Evolutionary conservation across 805 yeast genomes (phyloP), one percentile per base, ranked within the genome.

Genomic region (Metschnikowia colocasiae): DNA sequence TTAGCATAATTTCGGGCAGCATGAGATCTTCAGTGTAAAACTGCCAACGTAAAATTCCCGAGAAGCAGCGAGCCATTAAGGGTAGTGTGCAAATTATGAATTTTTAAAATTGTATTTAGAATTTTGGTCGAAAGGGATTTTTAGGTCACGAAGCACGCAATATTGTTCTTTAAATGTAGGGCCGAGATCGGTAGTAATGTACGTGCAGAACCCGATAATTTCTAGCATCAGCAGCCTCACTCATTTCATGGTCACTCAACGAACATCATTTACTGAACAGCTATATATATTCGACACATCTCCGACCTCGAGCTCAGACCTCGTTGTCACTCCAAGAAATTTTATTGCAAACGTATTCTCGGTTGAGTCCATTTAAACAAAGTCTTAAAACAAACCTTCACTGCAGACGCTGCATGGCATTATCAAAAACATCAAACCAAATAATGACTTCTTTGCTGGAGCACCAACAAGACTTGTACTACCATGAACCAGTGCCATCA

Each of bases 401-500:
- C 42, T n/a, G 42, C 42, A 19, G 34, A 12, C 25, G 34, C 34
- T 39, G 42, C 9, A n/a, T 29, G 27, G 20, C 34, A 7, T 12
- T 38, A 5, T 30, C 19, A 22, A 18, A 38, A 27, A 19, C 34
- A 29, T 36, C 6, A 22, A 36, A 26, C 9, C 29, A 15, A 18
- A 44, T 25, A 12, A 57, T 58, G 62, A 51, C 62, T 12, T 58
- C 60, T 16, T 56, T 58, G 40, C 60, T 51, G 32, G 47, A 49
- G 23, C 55, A 48, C 33, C 54, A 50, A 16, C 57, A 52, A 32
- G 50, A 50, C 5, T 45, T 49, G 22, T 65, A 65, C 43, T 67
- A 65, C 50, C 63, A 58, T 40, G 68, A 58, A 13, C 57, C 47
- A 36, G 53, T 52, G 7, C 50, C 47, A 23, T 54, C 45, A 29